Evolutionary conservation across 73 alveolate genomes (phyloP), one percentile per base, ranked within the genome.

Genomic region (Paramecium bursaria): DNA sequence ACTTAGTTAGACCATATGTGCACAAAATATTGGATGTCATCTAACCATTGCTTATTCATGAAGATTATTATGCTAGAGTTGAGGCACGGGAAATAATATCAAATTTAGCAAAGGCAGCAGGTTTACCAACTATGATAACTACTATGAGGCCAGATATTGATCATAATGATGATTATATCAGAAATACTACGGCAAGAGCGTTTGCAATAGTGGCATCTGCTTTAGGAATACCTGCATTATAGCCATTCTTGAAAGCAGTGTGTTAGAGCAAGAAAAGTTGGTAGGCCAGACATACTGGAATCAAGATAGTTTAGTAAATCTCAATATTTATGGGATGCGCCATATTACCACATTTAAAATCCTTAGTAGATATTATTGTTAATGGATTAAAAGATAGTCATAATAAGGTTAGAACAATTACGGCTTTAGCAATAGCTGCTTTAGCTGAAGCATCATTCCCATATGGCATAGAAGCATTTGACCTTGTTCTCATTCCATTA

Each of bases 221-320:
- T 22, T 92, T 98, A 53, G 99, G 99, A 73, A 94, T 98, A 13
- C 98, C 99, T 29, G 95, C 98, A 60, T 74, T 97, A 61, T 92
- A 97, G 46, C 99, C 99, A 23, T 98, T 98, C 96, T 87, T 98
- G 46, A 96, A 95, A 73, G 99, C 99, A 13, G 99, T 98, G 25
- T 97, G 99, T 85, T 92, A 95, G 53, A 92, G 98, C 33, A 97
- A 94, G 87, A 98, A 98, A 92, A 94, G 98, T 61, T 97, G 99
- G 99, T 92, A 95, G 54, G 99, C 99, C 25, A 92, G 99, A 79
- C 99, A 98, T 87, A 98, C 99, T 6, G 99, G 99, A 3, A 95
- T 98, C 79, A 98, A 98, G 90, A 96, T 97, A 10, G 97, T 93
- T 17, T 93, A 94, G 82, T 94, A 93, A 90, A 87, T 95, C 29